Evolutionary conservation across 108 stramenopile species (phyloP), one percentile per base, ranked within the genome.

Genomic region (Seminavis robusta): DNA sequence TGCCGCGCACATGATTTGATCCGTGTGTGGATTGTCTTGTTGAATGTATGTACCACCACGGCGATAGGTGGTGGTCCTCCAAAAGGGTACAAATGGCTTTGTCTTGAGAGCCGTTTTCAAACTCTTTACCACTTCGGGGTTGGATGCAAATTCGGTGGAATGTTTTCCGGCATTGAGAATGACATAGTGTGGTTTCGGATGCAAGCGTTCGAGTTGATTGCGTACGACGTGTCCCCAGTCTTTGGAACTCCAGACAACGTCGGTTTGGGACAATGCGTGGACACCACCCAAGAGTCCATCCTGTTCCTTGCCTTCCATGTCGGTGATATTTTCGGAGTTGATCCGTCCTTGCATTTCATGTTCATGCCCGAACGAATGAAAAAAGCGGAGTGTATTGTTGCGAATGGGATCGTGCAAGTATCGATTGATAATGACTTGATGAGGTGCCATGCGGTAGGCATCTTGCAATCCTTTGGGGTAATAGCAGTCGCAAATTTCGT

Each of bases 401-500:
- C 37, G 54, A 3, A 13, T 38, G 3, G 9, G 8, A 8, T 47
- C 57, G 2, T 17, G 45, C 16, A 45, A 59, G 27, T 47, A 47
- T 47, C 43, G 29, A 24, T 45, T 30, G 8, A 27, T 26, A 10
- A 30, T 30, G 2, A 46, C 16, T 2, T 31, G 28, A 11, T 27
- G 6, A 4, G 28, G 26, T 20, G 20, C 27, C 20, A 25, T 45
- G 0, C 63, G 63, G n/a, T n/a, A n/a, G n/a, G n/a, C n/a, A n/a
- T n/a, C n/a, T n/a, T n/a, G n/a, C n/a, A n/a, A n/a, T n/a, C n/a
- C n/a, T n/a, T n/a, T n/a, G n/a, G n/a, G n/a, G n/a, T n/a, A n/a
- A 56, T 47, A 61, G 52, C 69, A 76, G 45, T 76, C 65, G 44
- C 74, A 70, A 1, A 19, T 43, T 48, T 76, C 69, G 11, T 29